Conservation (phyloP, 805 yeast genomes). For the Jamesozyma hellenica region DNA sequence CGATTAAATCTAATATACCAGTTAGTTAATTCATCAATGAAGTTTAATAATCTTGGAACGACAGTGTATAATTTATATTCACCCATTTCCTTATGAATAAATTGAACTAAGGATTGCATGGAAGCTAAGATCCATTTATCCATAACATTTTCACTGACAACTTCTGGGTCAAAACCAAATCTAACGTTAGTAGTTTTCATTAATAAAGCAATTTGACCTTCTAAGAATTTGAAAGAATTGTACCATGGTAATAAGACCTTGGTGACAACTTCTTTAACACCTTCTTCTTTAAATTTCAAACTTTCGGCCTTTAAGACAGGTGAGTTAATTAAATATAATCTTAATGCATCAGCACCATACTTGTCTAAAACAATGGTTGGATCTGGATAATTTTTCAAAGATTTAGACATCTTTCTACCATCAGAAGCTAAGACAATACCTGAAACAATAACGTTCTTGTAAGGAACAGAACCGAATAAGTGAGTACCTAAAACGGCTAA, state of each 20-base stretch:
- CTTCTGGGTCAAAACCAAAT: constrained; percentile 59
- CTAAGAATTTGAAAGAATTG: constrained; percentile 94
- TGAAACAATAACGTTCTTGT: constrained; percentile 86
- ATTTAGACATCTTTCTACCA: constrained; percentile 98
- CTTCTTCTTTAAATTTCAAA: constrained; percentile 94
- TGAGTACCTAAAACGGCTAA: constrained; percentile 92
- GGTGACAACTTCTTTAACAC: constrained; percentile 95
- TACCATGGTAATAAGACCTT: constrained; percentile 97
- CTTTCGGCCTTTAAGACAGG: constrained; percentile 97
- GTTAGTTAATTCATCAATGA: constrained; percentile 91
- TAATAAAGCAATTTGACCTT: constrained; percentile 80
- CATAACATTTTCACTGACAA: constrained; percentile 79
- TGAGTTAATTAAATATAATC: constrained; percentile 91
- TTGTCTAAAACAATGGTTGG: constrained; percentile 71
- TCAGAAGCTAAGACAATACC: constrained; percentile 97
- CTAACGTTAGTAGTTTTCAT: constrained; percentile 64
- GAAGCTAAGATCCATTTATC: constrained; percentile 96
- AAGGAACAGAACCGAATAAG: constrained; percentile 84
- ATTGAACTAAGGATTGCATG: constrained; percentile 81
- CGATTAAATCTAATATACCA: constrained; percentile 99
- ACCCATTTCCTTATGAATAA: constrained; percentile 81
- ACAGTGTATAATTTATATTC: constrained; percentile 90
- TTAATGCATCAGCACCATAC: constrained; percentile 96
- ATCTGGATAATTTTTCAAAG: constrained; percentile 96
- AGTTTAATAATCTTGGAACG: constrained; percentile 79